Evolutionary conservation across 257 asterid genomes (phyloP).

Genomic region (Penstemon newberryi): DNA sequence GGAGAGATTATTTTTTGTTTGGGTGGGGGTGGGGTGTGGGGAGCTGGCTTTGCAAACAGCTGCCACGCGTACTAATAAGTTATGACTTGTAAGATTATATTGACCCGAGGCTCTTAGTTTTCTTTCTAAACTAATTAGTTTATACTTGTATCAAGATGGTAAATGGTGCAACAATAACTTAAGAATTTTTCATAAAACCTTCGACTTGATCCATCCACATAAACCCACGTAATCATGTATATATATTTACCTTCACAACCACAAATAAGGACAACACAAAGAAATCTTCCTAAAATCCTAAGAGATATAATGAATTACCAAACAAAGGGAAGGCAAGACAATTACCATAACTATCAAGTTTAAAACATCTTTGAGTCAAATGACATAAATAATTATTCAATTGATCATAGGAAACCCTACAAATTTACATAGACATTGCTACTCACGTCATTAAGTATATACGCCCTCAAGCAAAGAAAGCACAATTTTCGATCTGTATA

Average conservation of each 20-base stretch:
- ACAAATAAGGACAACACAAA: too few species aligned
- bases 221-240: neutral
- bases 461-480: neutral
- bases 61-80: too few species aligned
- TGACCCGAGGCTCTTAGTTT: too few species aligned
- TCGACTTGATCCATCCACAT: too few species aligned
- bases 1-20: too few species aligned
- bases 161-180: too few species aligned
- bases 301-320: neutral
- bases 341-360: constrained; percentile 5
- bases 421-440: neutral
- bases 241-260: neutral
- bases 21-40: too few species aligned
- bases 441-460: neutral
- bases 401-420: neutral
- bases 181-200: too few species aligned
- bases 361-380: neutral
- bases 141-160: too few species aligned
- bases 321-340: neutral
- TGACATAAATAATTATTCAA: neutral
- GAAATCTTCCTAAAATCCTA: neutral
- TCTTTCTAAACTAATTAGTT: too few species aligned
- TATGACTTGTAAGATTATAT: too few species aligned
- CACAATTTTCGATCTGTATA: neutral
- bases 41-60: too few species aligned